phyloP scores from a whole-genome alignment of 2,329 filamentous ascomycete species.

The Tolypocladium sp. region DNA sequence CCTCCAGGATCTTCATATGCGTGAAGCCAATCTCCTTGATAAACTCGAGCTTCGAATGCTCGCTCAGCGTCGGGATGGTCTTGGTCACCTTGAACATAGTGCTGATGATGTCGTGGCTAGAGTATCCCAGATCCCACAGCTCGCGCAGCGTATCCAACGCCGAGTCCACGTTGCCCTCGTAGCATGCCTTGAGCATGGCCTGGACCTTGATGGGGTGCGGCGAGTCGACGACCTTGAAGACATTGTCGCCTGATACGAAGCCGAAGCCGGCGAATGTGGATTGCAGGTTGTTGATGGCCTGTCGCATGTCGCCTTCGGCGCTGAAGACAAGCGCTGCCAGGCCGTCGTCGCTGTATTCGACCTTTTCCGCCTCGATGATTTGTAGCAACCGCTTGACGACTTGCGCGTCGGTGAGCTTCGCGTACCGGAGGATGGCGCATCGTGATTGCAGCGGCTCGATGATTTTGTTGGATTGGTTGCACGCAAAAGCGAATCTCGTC shows the following conservation, averaged over 20 bases:
- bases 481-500: slow-evolving; percentile 94
- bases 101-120: slow-evolving; percentile 97
- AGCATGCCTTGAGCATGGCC: slow-evolving; percentile 95
- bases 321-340: slow-evolving; percentile 94
- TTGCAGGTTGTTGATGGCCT: slow-evolving; percentile 97
- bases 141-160: slow-evolving; percentile 82
- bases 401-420: slow-evolving; percentile 84
- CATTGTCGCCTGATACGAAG: slow-evolving; percentile 95
- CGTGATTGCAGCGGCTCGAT: slow-evolving; percentile 97
- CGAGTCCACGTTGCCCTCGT: slow-evolving; percentile 81
- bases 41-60: slow-evolving; percentile 93
- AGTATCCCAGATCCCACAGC: slow-evolving; percentile 91
- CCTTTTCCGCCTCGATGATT: slow-evolving; percentile 85
- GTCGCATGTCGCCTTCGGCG: slow-evolving; percentile 96
- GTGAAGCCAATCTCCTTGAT: slow-evolving; percentile 98
- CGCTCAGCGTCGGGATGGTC: slow-evolving; percentile 82
- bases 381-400: slow-evolving; percentile 85
- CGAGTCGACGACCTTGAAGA: slow-evolving; percentile 94
- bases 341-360: slow-evolving; percentile 86
- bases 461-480: slow-evolving; percentile 98
- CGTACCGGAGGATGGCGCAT: slow-evolving; percentile 91
- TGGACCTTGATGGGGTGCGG: slow-evolving; percentile 98
- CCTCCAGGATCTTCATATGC: slow-evolving; percentile 98
- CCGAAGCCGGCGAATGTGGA: slow-evolving; percentile 89
- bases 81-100: slow-evolving; percentile 99